Base-by-base conservation (phyloP, 2,329 filamentous ascomycete genomes). In the Moelleriella libera region DNA sequence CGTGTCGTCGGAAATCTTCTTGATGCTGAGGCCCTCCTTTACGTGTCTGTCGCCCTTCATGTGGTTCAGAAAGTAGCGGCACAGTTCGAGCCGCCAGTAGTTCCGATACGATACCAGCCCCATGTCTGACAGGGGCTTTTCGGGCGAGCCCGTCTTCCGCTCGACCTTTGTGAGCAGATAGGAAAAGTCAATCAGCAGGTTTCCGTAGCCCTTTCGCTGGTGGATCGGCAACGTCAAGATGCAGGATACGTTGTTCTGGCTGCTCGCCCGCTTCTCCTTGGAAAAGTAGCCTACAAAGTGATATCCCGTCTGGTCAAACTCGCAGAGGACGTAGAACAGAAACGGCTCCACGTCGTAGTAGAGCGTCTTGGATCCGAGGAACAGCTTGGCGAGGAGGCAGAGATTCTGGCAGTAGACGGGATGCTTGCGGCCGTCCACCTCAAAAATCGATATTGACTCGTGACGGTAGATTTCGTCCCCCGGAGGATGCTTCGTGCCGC, bases 241-340 rank as follows among this genome's bases (percentile, higher is more conserved):
- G 64, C 92, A 98, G 7, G 88, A 96, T 44, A 98, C 92, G 54
- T 98, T 98, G 64, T 98, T 97, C 56, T 89, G 83, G 51, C 88
- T 94, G 63, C 87, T 90, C 2, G 88, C 84, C 42, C 94, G 77
- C 67, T 98, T 98, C 67, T 98, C 92, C 63, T 98, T 98, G 45
- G 92, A 97, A 58, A 98, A 98, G 61, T 98, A 98, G n/a, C 92
- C 92, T 30, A 97, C 90, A 55, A 98, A 92, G 61, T 96, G 92
- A 60, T 92, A 96, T 14, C 90, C 90, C 14, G 83, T 78, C 48
- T 92, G 84, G 58, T 96, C 86, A 56, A 89, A 90, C 57, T 95
- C 92, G 54, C 88, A 94, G 68, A 97, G 86, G 56, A 96, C 89
- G 62, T 97, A 97, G 68, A 97, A 97, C 6, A 97, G 67, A 62